Evolutionary conservation across 78 protist species (phyloP).

Genomic region (Cyanophora paradoxa): DNA sequence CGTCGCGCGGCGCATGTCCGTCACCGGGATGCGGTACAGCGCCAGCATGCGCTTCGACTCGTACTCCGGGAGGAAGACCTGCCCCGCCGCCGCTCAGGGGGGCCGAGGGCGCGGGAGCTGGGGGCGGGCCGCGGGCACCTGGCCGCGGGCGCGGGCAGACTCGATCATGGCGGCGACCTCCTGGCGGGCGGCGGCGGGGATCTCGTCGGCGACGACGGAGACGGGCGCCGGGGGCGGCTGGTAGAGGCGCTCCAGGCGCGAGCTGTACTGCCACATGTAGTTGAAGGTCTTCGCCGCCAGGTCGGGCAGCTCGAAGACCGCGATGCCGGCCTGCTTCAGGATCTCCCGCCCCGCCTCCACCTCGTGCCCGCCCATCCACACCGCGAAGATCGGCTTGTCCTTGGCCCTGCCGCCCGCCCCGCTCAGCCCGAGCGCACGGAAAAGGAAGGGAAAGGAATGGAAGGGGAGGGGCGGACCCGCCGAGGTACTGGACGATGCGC

Average conservation of each 20-base stretch:
- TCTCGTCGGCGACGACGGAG: neutral
- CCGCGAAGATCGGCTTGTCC: no score
- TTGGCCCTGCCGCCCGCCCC: no score
- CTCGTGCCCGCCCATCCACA: slow-evolving; percentile 38
- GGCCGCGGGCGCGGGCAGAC: neutral
- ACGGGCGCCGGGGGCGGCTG: slow-evolving; percentile 11
- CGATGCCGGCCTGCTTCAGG: slow-evolving; percentile 22
- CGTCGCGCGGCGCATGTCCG: neutral
- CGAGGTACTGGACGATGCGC: neutral
- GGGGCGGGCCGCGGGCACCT: neutral
- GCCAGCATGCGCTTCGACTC: slow-evolving; percentile 28
- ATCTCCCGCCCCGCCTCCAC: slow-evolving; percentile 12
- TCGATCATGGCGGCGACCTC: neutral
- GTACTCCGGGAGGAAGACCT: slow-evolving; percentile 20
- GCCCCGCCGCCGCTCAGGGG: neutral
- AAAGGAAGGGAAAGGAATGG: no score
- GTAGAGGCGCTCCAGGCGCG: neutral
- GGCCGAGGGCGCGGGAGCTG: neutral
- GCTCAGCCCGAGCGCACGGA: no score
- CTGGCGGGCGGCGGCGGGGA: slow-evolving; percentile 1
- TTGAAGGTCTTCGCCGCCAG: slow-evolving; percentile 29
- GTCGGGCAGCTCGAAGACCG: slow-evolving; percentile 38
- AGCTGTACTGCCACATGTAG: neutral
- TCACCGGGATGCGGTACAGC: slow-evolving; percentile 3
- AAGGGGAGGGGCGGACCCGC: neutral